Evolutionary conservation across 2,329 filamentous ascomycete genomes (phyloP).

Genomic region (Aspergillus sojae): DNA sequence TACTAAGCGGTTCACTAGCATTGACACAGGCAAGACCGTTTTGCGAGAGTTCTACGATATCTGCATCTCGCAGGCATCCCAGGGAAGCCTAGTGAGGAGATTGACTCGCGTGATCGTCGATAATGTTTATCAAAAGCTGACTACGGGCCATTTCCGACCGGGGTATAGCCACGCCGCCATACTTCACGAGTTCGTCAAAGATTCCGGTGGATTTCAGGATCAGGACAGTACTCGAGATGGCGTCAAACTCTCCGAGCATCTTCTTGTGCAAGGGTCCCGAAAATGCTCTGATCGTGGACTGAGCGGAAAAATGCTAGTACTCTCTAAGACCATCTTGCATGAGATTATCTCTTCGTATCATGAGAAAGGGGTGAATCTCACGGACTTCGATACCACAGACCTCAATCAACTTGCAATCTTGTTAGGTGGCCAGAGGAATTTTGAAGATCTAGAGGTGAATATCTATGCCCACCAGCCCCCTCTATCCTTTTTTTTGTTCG

Average conservation of each 20-base stretch:
- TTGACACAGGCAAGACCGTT: neutral
- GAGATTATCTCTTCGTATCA: neutral
- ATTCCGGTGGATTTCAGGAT: conserved; percentile 3
- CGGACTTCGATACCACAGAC: neutral
- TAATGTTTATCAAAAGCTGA: conserved; percentile 1
- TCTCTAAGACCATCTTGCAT: conserved; percentile 2
- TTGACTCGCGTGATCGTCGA: neutral
- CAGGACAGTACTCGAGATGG: neutral
- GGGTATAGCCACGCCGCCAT: conserved; percentile 1
- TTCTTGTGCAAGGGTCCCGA: neutral
- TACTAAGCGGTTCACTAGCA: neutral
- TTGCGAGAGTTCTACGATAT: conserved; percentile 5
- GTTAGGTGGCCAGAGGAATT: conserved; percentile 3
- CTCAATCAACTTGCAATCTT: conserved; percentile 4
- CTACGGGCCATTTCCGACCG: neutral
- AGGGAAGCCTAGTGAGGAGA: conserved; percentile 1
- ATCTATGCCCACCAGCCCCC: neutral
- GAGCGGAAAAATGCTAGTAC: neutral
- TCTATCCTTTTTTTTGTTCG: neutral
- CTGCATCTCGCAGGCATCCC: conserved; percentile 3
- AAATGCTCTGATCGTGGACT: neutral
- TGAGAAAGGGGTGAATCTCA: neutral
- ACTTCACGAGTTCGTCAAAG: conserved; percentile 3
- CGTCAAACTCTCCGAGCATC: conserved; percentile 1
- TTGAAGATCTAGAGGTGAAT: conserved; percentile 5